Percentiles rank a stretch among this genome's conserved stretches.
phyloP scores from a whole-genome alignment of 257 asterid species.

The Perilla frutescens region DNA sequence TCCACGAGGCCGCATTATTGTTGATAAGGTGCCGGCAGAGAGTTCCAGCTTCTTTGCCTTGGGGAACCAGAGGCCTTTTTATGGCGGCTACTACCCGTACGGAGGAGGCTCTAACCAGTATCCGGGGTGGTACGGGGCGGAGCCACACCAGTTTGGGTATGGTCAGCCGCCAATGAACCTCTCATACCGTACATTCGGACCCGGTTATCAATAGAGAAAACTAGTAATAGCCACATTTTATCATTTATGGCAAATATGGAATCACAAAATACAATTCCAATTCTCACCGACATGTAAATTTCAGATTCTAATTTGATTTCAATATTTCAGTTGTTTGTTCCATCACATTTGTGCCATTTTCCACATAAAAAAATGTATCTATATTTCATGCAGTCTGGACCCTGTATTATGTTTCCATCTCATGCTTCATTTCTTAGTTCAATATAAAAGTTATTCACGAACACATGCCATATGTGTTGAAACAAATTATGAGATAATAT shows the following conservation, averaged over 20 bases:
- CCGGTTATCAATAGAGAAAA: constrained; percentile 20
- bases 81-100: constrained; percentile 14
- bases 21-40: constrained; percentile 28
- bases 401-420: background rate
- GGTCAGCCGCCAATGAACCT: constrained; percentile 11
- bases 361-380: background rate
- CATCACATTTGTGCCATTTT: background rate
- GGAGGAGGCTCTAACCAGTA: background rate
- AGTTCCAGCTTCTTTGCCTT: constrained; percentile 24
- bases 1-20: constrained; percentile 21
- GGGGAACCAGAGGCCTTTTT: constrained; percentile 10
- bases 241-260: background rate
- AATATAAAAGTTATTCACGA: background rate
- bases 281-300: background rate
- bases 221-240: background rate
- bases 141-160: constrained; percentile 28
- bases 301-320: constrained; percentile 4
- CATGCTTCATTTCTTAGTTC: background rate
- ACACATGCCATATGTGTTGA: background rate
- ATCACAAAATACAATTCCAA: background rate
- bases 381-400: background rate
- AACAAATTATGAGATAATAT: background rate
- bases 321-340: background rate
- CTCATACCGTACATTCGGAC: constrained; percentile 33
- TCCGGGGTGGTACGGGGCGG: constrained; percentile 14